These are phyloP conservation scores for Cyberlindnera bimundalis DNA, from an alignment of 805 yeast genomes.

Conservation along the genomic window DNA sequence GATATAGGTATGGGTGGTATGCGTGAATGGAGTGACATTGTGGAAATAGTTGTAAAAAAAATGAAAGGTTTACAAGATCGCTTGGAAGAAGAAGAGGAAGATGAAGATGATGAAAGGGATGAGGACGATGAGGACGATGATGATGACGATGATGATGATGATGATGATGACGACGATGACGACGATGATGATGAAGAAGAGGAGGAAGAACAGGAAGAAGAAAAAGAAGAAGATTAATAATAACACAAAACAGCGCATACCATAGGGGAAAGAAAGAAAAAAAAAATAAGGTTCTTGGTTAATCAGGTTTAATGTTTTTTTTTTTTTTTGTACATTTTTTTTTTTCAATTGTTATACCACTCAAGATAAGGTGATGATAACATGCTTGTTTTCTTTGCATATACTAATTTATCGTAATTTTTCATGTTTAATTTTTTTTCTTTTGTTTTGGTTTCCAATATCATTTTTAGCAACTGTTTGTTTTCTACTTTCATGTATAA, in stretches of 20 bases:
- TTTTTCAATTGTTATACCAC: background rate
- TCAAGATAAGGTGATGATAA: too few species aligned
- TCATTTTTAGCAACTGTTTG: too few species aligned
- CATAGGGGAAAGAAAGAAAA: background rate
- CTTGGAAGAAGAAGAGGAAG: slow-evolving; percentile 43
- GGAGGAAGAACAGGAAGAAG: slow-evolving; percentile 12
- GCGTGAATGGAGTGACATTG: slow-evolving; percentile 85
- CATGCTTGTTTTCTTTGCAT: too few species aligned
- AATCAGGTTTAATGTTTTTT: too few species aligned
- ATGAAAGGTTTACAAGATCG: slow-evolving; percentile 17
- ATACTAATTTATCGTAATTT: too few species aligned
- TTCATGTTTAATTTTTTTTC: too few species aligned
- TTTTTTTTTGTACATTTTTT: background rate
- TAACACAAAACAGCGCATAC: background rate
- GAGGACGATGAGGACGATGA: slow-evolving; percentile 38
- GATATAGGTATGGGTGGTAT: slow-evolving; percentile 92
- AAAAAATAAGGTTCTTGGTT: background rate
- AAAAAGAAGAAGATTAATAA: background rate
- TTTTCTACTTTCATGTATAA: too few species aligned
- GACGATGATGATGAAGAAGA: slow-evolving; percentile 40
- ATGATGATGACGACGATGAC: slow-evolving; percentile 39
- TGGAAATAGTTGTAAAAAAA: slow-evolving; percentile 47
- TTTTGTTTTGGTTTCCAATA: too few species aligned
- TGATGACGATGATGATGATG: slow-evolving; percentile 35
- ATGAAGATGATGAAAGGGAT: slow-evolving; percentile 40